Base-by-base conservation (phyloP, 208 protist species). In the Leishmania lainsoni region DNA sequence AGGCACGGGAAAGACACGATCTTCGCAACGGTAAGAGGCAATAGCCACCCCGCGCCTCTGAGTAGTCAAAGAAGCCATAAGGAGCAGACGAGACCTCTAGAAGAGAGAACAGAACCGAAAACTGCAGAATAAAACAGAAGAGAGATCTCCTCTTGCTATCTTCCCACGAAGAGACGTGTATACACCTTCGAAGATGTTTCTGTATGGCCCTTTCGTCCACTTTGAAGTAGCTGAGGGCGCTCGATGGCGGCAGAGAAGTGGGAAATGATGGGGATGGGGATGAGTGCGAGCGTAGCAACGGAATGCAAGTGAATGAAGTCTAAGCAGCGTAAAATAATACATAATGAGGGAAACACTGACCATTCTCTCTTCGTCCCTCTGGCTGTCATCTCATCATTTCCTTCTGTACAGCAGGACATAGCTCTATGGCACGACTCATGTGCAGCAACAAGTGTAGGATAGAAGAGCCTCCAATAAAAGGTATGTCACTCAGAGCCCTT, bases 1-100 rank as follows among this genome's bases (percentile, higher is more conserved):
- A 78, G 14, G 79, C 35, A 84, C 66, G n/a, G 87, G 83, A 65
- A 95, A 97, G 3, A 90, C 88, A 2, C 77, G 56, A 12, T 94
- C 90, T 0, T 86, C 79, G 8, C n/a, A 48, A 3, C 56, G 79
- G 73, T 86, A 54, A 17, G 71, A 54, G 12, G 76, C 48, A 0
- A 70, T 48, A 14, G 39, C 48, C 35, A 39, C 35, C 35, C 35
- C 35, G 35, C 35, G 35, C 35, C 35, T 39, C 35, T 39, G 35
- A 39, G 35, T 39, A 39, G 35, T 39, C 35, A 39, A 39, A 39
- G 35, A 39, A 39, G 35, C 35, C 35, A 39, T 39, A 39, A 39
- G 35, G 35, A 39, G 35, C 35, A 39, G 35, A 39, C 35, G 35
- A 39, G 35, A 39, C 0, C 35, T 39, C 35, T 39, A 39, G 35